Evolutionary conservation across 345 rosid genomes (phyloP), one percentile per base, ranked within the genome.

Genomic region (Melastoma malabathricum): DNA sequence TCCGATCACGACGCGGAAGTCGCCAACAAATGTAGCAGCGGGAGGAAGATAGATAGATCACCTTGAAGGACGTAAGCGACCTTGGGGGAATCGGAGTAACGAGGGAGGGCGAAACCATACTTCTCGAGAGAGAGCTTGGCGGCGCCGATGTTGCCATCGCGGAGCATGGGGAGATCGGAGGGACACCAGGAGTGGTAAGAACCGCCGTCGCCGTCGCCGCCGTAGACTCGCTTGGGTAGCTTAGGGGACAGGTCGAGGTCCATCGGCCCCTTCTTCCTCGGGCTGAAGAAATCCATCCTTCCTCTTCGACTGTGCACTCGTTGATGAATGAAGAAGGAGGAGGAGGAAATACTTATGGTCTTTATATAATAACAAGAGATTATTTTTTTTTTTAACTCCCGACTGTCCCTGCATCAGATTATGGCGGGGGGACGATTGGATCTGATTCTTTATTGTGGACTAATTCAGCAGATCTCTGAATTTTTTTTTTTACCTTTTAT

Each of bases 31-130:
- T 68, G 27, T 50, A 62, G 75, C 84, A 86, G 4, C 38, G 6
- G 9, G 38, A 10, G 17, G 1, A 17, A 29, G 25, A 15, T 5
- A 17, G 19, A 3, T 3, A 10, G n/a, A 19, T 27, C 41, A 90
- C 96, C 98, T 72, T 75, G 94, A 50, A 90, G 94, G 49, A 86
- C 89, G 66, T 90, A 84, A 48, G 96, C 94, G 50, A 90, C 94
- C 72, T 78, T 86, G 12, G 86, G 63, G 15, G 96, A 90, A 62
- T 90, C 96, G 52, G 83, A 80, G 76, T 86, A 90, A 5, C 81
- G 71, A 65, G 96, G 98, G 50, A 84, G 81, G 52, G 87, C 94
- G 34, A 90, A 68, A 48, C 98, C 98, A 56, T 72, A 19, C 75
- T 82, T 86, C 68, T 75, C 82, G 2, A 90, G 96, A 47, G 74